phyloP scores from a whole-genome alignment of 805 yeast genomes.

The Saccharomycopsis javanensis region DNA sequence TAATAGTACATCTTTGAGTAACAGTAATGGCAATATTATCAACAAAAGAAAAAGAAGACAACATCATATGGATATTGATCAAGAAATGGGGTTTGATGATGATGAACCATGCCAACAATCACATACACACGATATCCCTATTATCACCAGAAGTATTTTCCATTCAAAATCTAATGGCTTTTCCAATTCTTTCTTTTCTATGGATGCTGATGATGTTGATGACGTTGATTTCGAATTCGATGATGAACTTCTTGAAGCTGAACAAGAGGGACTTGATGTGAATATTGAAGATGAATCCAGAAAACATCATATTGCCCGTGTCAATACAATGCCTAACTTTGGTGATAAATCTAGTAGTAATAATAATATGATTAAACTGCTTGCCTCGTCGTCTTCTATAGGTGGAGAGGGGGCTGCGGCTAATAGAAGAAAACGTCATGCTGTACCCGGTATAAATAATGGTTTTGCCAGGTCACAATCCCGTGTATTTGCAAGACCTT shows the following conservation, averaged over 20 bases:
- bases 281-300: neutral
- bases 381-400: neutral
- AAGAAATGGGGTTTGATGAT: neutral
- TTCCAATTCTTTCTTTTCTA: neutral
- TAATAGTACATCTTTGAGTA: neutral
- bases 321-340: neutral
- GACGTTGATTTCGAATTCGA: neutral
- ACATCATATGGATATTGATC: neutral
- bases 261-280: neutral
- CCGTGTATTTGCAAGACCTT: neutral
- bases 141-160: neutral
- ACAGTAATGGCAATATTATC: neutral
- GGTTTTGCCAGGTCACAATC: neutral
- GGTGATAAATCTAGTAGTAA: neutral
- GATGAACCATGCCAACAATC: neutral
- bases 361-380: neutral
- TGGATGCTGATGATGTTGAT: neutral
- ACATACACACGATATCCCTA: neutral
- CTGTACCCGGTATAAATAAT: neutral
- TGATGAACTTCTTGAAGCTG: neutral
- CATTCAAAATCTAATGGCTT: neutral
- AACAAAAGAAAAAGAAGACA: constrained; percentile 1
- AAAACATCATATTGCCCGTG: neutral
- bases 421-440: neutral
- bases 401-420: neutral